phyloP scores from a whole-genome alignment of 768 basidiomycete genomes.

The Pisolithus tinctorius region DNA sequence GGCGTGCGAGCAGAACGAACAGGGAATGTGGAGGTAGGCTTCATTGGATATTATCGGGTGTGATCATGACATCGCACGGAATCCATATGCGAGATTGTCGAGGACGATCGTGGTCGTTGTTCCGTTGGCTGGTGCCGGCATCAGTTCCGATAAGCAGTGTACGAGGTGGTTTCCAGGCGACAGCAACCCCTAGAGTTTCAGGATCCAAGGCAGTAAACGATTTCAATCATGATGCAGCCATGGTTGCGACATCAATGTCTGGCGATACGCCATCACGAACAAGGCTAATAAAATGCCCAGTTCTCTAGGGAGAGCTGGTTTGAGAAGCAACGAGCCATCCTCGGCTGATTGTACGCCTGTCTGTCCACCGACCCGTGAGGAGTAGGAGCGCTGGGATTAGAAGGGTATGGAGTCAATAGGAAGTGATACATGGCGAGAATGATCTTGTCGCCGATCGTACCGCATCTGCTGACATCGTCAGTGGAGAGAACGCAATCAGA shows the following conservation, averaged over 20 bases:
- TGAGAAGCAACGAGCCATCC: slow-evolving; percentile 73
- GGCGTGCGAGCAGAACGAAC: slow-evolving; percentile 47
- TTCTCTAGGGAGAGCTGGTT: slow-evolving; percentile 61
- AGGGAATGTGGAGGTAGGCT: slow-evolving; percentile 56
- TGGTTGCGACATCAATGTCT: slow-evolving; percentile 11
- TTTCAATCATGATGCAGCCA: slow-evolving; percentile 12
- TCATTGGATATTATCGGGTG: not conserved
- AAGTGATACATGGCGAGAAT: no score
- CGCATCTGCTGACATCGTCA: no score
- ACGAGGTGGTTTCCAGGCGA: slow-evolving; percentile 52
- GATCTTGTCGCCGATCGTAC: no score
- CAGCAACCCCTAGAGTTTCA: slow-evolving; percentile 75
- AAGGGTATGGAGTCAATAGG: slow-evolving; percentile 13
- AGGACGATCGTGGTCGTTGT: slow-evolving; percentile 69
- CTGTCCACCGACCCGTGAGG: slow-evolving; percentile 78
- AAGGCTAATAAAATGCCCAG: slow-evolving; percentile 65
- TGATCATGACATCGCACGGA: slow-evolving; percentile 28
- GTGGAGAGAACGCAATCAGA: no score
- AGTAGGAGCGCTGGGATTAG: slow-evolving; percentile 30
- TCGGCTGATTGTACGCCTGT: slow-evolving; percentile 62
- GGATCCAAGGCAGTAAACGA: slow-evolving; percentile 51
- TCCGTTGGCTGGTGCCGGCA: slow-evolving; percentile 38
- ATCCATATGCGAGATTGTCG: slow-evolving; percentile 72
- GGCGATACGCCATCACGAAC: slow-evolving; percentile 33
- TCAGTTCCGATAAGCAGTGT: slow-evolving; percentile 9